A percentile compares a stretch with the other conserved stretches of the same genome.
phyloP scores from a whole-genome alignment of 768 basidiomycete species.

The Daedalea quercina region DNA sequence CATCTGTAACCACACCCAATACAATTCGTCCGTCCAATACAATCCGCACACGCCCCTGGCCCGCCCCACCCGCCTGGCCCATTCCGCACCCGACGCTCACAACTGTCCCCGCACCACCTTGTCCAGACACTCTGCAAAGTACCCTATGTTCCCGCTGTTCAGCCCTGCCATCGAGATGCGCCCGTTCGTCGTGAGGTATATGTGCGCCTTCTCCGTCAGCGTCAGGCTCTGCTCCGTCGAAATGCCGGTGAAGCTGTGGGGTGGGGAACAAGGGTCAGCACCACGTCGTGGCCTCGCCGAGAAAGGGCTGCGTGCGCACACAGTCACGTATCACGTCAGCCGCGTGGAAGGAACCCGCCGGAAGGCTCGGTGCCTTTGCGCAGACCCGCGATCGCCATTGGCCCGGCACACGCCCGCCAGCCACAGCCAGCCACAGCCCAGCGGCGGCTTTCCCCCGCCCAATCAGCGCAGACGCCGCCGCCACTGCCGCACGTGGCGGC shows the following conservation, averaged over 20 bases:
- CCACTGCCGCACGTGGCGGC: background rate
- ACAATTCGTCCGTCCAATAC: conserved; percentile 1
- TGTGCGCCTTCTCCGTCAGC: conserved; percentile 64
- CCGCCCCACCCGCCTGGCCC: background rate
- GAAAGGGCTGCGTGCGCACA: background rate
- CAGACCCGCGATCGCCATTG: background rate
- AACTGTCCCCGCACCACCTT: conserved; percentile 49
- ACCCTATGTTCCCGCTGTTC: conserved; percentile 71
- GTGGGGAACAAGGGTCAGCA: conserved; percentile 12
- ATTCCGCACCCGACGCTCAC: conserved; percentile 19
- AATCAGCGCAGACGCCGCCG: background rate
- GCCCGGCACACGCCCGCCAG: background rate
- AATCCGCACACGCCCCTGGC: background rate
- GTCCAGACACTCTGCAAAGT: conserved; percentile 70
- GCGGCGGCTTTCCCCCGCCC: background rate
- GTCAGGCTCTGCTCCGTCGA: conserved; percentile 55
- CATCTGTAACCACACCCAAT: background rate
- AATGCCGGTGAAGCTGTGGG: conserved; percentile 76
- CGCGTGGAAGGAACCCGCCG: background rate
- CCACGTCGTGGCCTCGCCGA: background rate
- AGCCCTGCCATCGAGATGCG: conserved; percentile 94
- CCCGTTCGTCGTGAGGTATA: conserved; percentile 84
- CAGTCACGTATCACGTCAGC: background rate
- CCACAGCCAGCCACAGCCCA: background rate
- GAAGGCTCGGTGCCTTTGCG: background rate